Evolutionary conservation across 2,329 filamentous ascomycete genomes (phyloP).

Genomic region (Curvularia hawaiiensis): DNA sequence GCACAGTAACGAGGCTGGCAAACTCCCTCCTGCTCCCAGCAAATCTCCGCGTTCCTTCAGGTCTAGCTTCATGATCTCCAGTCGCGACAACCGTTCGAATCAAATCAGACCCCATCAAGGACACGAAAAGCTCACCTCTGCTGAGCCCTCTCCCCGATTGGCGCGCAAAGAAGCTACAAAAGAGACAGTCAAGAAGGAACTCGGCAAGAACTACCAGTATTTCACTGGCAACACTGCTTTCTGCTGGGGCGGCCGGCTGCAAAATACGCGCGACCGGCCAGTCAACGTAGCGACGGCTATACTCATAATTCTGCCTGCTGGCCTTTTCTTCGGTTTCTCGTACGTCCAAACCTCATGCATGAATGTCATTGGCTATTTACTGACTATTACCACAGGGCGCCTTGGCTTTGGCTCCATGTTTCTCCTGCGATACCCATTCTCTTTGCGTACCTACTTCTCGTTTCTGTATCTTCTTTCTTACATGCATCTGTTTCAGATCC

Average conservation of each 20-base stretch:
- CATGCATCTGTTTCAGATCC: constrained; percentile 93
- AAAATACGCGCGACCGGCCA: constrained; percentile 85
- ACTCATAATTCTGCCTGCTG: constrained; percentile 76
- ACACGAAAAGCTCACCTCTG: constrained; percentile 83
- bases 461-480: constrained; percentile 91
- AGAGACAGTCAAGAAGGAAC: constrained; percentile 48
- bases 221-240: constrained; percentile 94
- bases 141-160: constrained; percentile 74
- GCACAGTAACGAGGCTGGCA: constrained; percentile 59
- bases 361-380: constrained; percentile 1
- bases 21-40: constrained; percentile 63
- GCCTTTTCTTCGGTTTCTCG: constrained; percentile 85
- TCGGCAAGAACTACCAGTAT: constrained; percentile 84
- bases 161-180: constrained; percentile 51
- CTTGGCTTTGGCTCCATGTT: constrained; percentile 84
- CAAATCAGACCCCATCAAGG: constrained; percentile 59
- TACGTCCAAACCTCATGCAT: constrained; percentile 45
- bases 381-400: constrained; percentile 57
- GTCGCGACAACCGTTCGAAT: constrained; percentile 58
- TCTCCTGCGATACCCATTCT: constrained; percentile 87
- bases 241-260: constrained; percentile 80
- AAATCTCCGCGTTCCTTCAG: constrained; percentile 79
- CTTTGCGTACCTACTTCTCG: constrained; percentile 89
- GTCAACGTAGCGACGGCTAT: constrained; percentile 87
- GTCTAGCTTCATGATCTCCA: constrained; percentile 72